A percentile compares a stretch with the other conserved stretches of the same genome.
Evolutionary conservation across 805 yeast genomes (phyloP).

Genomic region (Saccharomycopsis capsularis): DNA sequence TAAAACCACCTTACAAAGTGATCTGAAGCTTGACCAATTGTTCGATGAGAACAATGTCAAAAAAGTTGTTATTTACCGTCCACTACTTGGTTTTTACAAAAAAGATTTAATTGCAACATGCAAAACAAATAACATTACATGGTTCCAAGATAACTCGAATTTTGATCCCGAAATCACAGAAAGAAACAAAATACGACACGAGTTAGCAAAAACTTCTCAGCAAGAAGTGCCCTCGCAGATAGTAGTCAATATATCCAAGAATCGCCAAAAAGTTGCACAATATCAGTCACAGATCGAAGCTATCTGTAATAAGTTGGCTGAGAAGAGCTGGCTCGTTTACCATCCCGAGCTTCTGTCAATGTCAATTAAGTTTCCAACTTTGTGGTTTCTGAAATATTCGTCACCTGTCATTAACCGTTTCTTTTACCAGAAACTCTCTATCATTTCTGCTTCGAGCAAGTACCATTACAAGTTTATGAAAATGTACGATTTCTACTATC

Average conservation of each 20-base stretch:
- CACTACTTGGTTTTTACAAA: slow-evolving; percentile 32
- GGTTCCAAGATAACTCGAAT: slow-evolving; percentile 40
- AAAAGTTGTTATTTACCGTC: slow-evolving; percentile 27
- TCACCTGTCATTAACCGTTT: slow-evolving; percentile 10
- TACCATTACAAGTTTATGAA: slow-evolving; percentile 17
- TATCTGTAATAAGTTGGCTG: not conserved
- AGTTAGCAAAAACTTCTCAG: not conserved
- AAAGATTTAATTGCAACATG: slow-evolving; percentile 29
- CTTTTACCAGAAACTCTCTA: slow-evolving; percentile 23
- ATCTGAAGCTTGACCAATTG: not conserved
- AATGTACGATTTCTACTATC: no score
- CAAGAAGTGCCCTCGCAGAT: not conserved
- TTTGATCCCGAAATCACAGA: slow-evolving; percentile 31
- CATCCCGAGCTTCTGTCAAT: slow-evolving; percentile 3
- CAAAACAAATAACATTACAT: slow-evolving; percentile 24
- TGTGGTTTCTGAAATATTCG: slow-evolving; percentile 21
- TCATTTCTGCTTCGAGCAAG: slow-evolving; percentile 24
- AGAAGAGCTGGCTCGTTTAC: not conserved
- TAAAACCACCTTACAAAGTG: not conserved
- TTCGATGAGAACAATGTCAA: not conserved
- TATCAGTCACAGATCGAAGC: not conserved
- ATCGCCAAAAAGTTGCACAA: not conserved
- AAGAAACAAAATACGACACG: slow-evolving; percentile 27
- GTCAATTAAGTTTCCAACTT: slow-evolving; percentile 15
- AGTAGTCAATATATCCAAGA: not conserved